These are phyloP conservation scores for Lyophyllum atratum DNA, from an alignment of 768 basidiomycete species.

Conservation along the genomic window DNA sequence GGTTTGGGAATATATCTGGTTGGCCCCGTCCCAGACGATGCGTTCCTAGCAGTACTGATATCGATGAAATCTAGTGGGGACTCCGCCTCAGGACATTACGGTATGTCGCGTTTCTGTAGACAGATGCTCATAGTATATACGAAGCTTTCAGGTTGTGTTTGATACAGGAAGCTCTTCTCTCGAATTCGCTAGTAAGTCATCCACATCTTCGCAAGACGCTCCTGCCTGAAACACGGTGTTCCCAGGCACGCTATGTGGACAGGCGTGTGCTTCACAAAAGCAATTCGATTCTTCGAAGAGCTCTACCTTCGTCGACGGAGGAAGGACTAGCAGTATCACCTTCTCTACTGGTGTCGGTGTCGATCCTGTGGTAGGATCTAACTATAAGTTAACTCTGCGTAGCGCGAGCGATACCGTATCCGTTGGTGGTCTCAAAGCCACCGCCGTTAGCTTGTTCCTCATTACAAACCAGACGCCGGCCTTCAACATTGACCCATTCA, in stretches of 20 bases:
- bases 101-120: constrained; percentile 23
- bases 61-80: constrained; percentile 39
- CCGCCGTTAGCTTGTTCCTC: constrained; percentile 43
- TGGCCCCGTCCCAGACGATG: not conserved
- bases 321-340: constrained; percentile 43
- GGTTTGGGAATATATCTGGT: constrained; percentile 56
- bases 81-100: constrained; percentile 49
- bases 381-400: constrained; percentile 48
- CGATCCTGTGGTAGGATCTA: constrained; percentile 49
- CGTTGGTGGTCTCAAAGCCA: constrained; percentile 44
- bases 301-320: constrained; percentile 50
- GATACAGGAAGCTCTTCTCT: constrained; percentile 55
- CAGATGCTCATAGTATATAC: not conserved
- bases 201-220: not conserved
- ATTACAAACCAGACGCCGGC: constrained; percentile 55
- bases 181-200: constrained; percentile 47
- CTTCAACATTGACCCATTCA: constrained; percentile 57
- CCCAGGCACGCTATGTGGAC: constrained; percentile 47
- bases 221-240: not conserved
- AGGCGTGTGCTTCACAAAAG: constrained; percentile 42
- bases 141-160: constrained; percentile 47
- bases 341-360: constrained; percentile 59
- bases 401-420: constrained; percentile 50
- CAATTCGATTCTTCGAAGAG: constrained; percentile 51
- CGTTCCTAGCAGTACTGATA: not conserved